Conservation (phyloP, 371 early-diverging fungal genomes). For the Mycotypha africana region DNA sequence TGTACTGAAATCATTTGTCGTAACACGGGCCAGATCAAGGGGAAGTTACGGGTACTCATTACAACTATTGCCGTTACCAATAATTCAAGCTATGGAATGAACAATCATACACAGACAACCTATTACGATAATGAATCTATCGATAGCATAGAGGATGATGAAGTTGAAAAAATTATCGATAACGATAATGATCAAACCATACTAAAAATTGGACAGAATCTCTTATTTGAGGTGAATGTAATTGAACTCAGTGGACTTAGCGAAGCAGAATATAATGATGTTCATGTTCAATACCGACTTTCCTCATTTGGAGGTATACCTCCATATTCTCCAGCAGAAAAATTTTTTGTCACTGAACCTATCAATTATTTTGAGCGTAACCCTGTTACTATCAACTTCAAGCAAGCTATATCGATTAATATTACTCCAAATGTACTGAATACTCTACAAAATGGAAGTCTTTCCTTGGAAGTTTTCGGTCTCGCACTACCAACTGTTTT, state of each 20-base stretch:
- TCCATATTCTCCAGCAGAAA: conserved; percentile 42
- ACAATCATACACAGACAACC: conserved; percentile 3
- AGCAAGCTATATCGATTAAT: conserved; percentile 54
- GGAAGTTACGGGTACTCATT: conserved; percentile 38
- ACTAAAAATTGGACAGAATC: conserved; percentile 42
- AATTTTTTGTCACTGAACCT: conserved; percentile 66
- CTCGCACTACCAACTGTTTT: conserved; percentile 46
- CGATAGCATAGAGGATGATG: conserved; percentile 6
- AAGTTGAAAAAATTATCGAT: conserved; percentile 4
- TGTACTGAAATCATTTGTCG: conserved; percentile 52
- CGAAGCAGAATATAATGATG: conserved; percentile 66
- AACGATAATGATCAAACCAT: conserved; percentile 5
- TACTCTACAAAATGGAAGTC: conserved; percentile 28
- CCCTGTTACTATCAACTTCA: conserved; percentile 53
- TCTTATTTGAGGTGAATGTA: conserved; percentile 71
- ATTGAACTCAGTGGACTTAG: conserved; percentile 62
- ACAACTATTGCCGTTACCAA: conserved; percentile 40
- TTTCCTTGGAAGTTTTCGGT: conserved; percentile 67
- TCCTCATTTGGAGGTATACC: conserved; percentile 55
- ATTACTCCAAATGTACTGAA: conserved; percentile 43
- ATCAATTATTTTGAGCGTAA: conserved; percentile 48
- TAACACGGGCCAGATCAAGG: conserved; percentile 50
- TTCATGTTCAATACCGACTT: conserved; percentile 77
- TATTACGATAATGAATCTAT: conserved; percentile 7
- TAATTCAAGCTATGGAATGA: too few relatives aligned